Evolutionary conservation across 768 basidiomycete genomes (phyloP), one percentile per base, ranked within the genome.

Genomic region (Dictyophora rubrovolvata): DNA sequence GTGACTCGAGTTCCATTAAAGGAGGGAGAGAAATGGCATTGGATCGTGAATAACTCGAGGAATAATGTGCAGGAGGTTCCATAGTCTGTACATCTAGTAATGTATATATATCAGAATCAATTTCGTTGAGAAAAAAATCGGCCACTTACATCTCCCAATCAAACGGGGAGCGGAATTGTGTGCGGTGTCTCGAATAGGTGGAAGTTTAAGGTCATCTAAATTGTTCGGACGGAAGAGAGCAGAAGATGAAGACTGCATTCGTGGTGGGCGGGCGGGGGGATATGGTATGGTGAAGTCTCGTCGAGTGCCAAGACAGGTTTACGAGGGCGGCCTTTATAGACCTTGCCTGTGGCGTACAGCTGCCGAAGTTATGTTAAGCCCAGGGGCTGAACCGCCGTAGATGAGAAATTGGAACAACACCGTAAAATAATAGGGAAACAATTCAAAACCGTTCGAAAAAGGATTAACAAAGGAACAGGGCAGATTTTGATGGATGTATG

Each of bases 231-330:
- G 50, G 21, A 34, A 22, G 33, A 51, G 37, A 50, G 50, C 46
- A 35, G 42, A 35, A 33, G 57, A 59, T 51, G 57, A 59, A 17
- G 48, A 52, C 22, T 56, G 55, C 57, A 59, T 59, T 18, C 46
- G 20, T n/a, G 48, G 17, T 17, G 5, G n/a, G 17, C 5, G 51
- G 33, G 53, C 18, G 12, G 17, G 53, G 17, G 5, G 50, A 48
- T 46, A 48, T n/a, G 22, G 18, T 3, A 22, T 12, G 28, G 28
- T 28, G 28, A 28, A 28, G 4, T 28, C 20, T 20, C 1, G 34
- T 46, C 11, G 21, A 34, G 35, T 36, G 18, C 18, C 21, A 14
- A 20, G 50, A 51, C 4, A 22, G 50, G 50, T 34, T 51, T 22
- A 12, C 8, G 21, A 22, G 21, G 14, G 50, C 16, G 17, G 18